Conservation (phyloP, 768 basidiomycete species). For the Chalciporus piperatus region DNA sequence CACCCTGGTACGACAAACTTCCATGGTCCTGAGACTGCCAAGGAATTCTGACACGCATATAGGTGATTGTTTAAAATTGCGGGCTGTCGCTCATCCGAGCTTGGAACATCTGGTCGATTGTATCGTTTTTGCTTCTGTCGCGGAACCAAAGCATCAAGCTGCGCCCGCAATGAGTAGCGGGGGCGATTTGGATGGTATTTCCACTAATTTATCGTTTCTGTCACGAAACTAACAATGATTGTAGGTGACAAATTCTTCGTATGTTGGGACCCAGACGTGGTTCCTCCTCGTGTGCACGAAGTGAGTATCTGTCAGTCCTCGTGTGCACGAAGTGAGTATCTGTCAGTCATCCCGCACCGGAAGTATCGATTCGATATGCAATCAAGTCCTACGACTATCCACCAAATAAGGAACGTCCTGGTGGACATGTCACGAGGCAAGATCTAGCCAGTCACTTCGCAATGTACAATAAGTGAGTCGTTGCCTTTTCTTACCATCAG, state of each 20-base stretch:
- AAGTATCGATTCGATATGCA: neutral
- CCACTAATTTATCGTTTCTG: neutral
- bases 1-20: slow-evolving; percentile 48
- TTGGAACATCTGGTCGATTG: slow-evolving; percentile 63
- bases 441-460: slow-evolving; percentile 69
- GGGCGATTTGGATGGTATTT: slow-evolving; percentile 57
- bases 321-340: slow-evolving; percentile 47
- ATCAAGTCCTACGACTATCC: slow-evolving; percentile 66
- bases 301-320: slow-evolving; percentile 39
- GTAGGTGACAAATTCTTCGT: slow-evolving; percentile 66
- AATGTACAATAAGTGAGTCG: slow-evolving; percentile 54
- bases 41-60: neutral
- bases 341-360: neutral
- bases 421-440: slow-evolving; percentile 45
- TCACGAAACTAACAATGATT: neutral
- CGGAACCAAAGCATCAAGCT: slow-evolving; percentile 53
- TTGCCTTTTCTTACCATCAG: neutral
- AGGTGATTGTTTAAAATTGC: slow-evolving; percentile 65
- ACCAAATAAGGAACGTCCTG: slow-evolving; percentile 52
- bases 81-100: slow-evolving; percentile 50
- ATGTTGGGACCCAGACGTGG: slow-evolving; percentile 64
- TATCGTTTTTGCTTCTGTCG: slow-evolving; percentile 62
- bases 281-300: slow-evolving; percentile 53
- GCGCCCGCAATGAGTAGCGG: slow-evolving; percentile 72
- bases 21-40: neutral